These are phyloP conservation scores for Aaosphaeria pasadenensis DNA, from an alignment of 2,329 filamentous ascomycete species.

Conservation along the genomic window DNA sequence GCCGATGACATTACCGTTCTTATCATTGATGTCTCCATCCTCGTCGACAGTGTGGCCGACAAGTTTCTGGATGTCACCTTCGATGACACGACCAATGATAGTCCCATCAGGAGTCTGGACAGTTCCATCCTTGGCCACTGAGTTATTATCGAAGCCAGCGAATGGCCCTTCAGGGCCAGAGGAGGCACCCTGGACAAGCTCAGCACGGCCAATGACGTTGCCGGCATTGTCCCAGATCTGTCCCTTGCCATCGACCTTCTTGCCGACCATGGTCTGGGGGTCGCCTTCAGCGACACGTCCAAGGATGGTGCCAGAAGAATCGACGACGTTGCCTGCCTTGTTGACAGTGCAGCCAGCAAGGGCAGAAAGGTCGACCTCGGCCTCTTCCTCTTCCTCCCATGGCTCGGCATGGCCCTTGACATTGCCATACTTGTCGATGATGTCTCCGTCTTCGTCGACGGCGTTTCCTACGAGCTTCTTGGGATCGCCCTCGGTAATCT, in stretches of 20 bases:
- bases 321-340: slow-evolving; percentile 62
- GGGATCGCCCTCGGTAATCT: slow-evolving; percentile 66
- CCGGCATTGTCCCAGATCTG: slow-evolving; percentile 64
- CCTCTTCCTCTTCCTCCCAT: slow-evolving; percentile 50
- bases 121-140: slow-evolving; percentile 57
- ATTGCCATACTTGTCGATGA: slow-evolving; percentile 72
- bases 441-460: slow-evolving; percentile 80
- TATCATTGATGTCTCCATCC: slow-evolving; percentile 52
- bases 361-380: slow-evolving; percentile 55
- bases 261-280: slow-evolving; percentile 54
- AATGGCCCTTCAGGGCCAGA: slow-evolving; percentile 55
- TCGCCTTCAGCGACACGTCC: slow-evolving; percentile 59
- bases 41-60: slow-evolving; percentile 50
- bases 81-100: slow-evolving; percentile 49
- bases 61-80: slow-evolving; percentile 52
- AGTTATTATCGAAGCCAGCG: slow-evolving; percentile 57
- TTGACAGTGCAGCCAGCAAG: slow-evolving; percentile 62
- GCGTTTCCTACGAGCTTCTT: slow-evolving; percentile 70
- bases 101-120: slow-evolving; percentile 46
- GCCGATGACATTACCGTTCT: slow-evolving; percentile 53
- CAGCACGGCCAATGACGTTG: slow-evolving; percentile 58
- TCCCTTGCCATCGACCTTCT: slow-evolving; percentile 61
- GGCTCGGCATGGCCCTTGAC: slow-evolving; percentile 59
- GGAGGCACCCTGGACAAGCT: slow-evolving; percentile 54
- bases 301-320: slow-evolving; percentile 56